A percentile compares a stretch with the other conserved stretches of the same genome.
Conservation (phyloP, 257 asterid genomes). For the Solanum chaucha region DNA sequence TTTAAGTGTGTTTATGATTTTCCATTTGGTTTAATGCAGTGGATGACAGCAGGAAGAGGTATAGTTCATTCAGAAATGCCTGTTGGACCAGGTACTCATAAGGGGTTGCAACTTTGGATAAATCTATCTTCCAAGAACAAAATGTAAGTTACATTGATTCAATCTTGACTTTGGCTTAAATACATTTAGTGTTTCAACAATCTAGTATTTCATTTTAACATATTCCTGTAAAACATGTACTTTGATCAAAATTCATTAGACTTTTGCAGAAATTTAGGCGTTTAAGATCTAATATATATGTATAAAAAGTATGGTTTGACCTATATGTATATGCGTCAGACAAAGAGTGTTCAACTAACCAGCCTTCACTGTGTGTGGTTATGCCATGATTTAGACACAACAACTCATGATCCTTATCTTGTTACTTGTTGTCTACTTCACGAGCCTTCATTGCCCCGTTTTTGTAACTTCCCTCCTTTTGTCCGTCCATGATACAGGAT, state of each 20-base stretch:
- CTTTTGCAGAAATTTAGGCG: neutral
- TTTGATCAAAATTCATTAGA: neutral
- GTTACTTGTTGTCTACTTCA: neutral
- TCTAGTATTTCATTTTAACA: neutral
- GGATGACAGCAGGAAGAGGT: constrained; percentile 99
- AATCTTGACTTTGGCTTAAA: neutral
- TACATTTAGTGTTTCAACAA: neutral
- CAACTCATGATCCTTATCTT: neutral
- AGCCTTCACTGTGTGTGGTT: neutral
- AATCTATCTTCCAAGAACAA: constrained; percentile 82
- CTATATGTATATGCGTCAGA: neutral
- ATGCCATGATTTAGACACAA: neutral
- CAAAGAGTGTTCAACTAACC: neutral
- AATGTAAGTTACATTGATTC: constrained; percentile 39
- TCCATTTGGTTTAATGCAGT: constrained; percentile 25
- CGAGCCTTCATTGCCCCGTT: neutral
- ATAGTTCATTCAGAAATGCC: constrained; percentile 98
- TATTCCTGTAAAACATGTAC: neutral
- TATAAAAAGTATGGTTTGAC: neutral
- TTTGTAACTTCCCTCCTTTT: neutral
- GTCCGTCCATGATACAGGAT: constrained; percentile 32
- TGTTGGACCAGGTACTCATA: constrained; percentile 60
- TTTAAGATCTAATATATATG: neutral
- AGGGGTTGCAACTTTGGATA: constrained; percentile 82
- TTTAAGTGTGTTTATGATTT: neutral